Percentiles rank a stretch among this genome's conserved stretches.
These are phyloP conservation scores for Tolypocladium guangdongense DNA, from an alignment of 2,329 filamentous ascomycete species.

Conservation along the genomic window DNA sequence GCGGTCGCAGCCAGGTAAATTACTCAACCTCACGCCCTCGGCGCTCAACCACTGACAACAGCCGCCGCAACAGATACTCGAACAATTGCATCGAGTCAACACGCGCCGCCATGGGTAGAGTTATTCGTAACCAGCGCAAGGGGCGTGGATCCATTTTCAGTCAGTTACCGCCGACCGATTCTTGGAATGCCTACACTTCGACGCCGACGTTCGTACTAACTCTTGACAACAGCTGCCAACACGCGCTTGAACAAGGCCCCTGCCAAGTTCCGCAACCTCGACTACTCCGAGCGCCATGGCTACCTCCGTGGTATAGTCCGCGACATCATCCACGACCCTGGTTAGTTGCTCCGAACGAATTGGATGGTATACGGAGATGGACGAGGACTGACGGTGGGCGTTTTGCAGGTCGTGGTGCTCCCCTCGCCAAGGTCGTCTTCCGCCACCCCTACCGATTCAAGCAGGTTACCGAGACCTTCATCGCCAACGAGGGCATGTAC, in stretches of 20 bases:
- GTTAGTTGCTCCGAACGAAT: slow-evolving; percentile 28
- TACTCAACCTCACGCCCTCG: slow-evolving; percentile 11
- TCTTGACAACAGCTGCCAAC: slow-evolving; percentile 50
- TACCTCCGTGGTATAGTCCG: slow-evolving; percentile 96
- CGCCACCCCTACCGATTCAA: slow-evolving; percentile 98
- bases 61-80: slow-evolving; percentile 16
- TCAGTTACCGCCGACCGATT: slow-evolving; percentile 23
- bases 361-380: slow-evolving; percentile 8
- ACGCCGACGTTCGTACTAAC: slow-evolving; percentile 17
- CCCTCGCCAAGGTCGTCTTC: slow-evolving; percentile 93
- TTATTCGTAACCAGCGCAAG: slow-evolving; percentile 57
- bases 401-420: slow-evolving; percentile 65
- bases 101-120: slow-evolving; percentile 41
- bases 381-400: slow-evolving; percentile 13
- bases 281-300: slow-evolving; percentile 93
- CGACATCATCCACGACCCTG: slow-evolving; percentile 98
- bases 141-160: slow-evolving; percentile 49
- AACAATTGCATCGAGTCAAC: slow-evolving; percentile 21
- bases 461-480: slow-evolving; percentile 97
- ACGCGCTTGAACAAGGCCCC: slow-evolving; percentile 80
- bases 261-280: slow-evolving; percentile 90
- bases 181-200: slow-evolving; percentile 8
- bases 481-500: slow-evolving; percentile 99
- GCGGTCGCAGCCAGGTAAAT: slow-evolving; percentile 29
- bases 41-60: slow-evolving; percentile 5